Evolutionary conservation across 2,329 filamentous ascomycete species (phyloP).

Genomic region (Didymella arachidicola): DNA sequence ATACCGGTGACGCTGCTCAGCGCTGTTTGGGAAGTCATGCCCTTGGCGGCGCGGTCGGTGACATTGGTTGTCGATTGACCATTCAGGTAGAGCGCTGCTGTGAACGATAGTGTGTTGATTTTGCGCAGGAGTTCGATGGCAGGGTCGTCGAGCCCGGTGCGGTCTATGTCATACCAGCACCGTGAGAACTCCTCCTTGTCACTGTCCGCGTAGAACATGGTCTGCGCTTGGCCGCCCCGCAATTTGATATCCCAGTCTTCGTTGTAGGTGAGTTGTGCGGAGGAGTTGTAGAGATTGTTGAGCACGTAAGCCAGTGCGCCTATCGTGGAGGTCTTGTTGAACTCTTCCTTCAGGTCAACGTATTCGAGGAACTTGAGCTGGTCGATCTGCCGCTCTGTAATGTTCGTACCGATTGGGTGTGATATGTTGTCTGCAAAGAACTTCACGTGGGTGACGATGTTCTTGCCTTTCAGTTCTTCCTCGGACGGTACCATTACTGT

Average conservation of each 20-base stretch:
- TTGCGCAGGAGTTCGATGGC: constrained; percentile 34
- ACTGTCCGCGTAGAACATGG: constrained; percentile 28
- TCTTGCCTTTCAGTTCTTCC: constrained; percentile 29
- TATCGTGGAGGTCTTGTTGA: constrained; percentile 26
- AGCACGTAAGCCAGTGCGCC: constrained; percentile 32
- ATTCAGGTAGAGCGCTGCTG: constrained; percentile 28
- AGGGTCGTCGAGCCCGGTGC: constrained; percentile 28
- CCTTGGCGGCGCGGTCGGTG: constrained; percentile 1
- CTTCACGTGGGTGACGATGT: constrained; percentile 36
- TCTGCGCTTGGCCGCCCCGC: constrained; percentile 27
- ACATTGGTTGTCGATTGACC: constrained; percentile 15
- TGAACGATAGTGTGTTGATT: constrained; percentile 33
- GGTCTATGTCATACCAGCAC: constrained; percentile 32
- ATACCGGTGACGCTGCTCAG: constrained; percentile 28
- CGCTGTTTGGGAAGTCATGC: constrained; percentile 24
- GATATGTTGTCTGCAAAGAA: constrained; percentile 27
- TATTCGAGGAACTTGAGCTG: constrained; percentile 24
- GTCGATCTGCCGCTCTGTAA: constrained; percentile 27
- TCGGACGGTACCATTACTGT: constrained; percentile 35
- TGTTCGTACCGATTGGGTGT: constrained; percentile 12
- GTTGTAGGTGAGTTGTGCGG: constrained; percentile 25
- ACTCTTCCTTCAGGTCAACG: constrained; percentile 25
- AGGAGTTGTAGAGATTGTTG: constrained; percentile 32
- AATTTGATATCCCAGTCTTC: constrained; percentile 29
- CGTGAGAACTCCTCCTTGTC: constrained; percentile 17